Conservation (phyloP, 768 basidiomycete species). For the Holtermanniella nyarrowii region DNA sequence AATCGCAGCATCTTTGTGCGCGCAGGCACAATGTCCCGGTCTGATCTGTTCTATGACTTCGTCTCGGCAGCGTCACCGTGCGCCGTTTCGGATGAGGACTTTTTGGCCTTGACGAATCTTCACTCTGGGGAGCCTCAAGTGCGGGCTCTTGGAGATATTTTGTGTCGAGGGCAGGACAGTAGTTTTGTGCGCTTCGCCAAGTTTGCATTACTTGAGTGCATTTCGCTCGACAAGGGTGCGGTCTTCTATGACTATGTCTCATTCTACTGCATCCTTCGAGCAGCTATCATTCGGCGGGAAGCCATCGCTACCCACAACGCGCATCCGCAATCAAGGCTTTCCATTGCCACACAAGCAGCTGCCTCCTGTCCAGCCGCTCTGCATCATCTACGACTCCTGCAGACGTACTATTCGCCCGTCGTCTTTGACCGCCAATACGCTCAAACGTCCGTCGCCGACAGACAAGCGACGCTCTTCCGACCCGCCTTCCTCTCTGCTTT, state of each 20-base stretch:
- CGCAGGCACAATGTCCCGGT: conserved; percentile 68
- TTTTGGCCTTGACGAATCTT: conserved; percentile 75
- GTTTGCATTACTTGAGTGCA: conserved; percentile 56
- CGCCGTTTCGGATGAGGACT: conserved; percentile 58
- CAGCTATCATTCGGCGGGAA: conserved; percentile 36
- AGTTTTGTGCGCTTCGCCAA: conserved; percentile 16
- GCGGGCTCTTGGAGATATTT: conserved; percentile 68
- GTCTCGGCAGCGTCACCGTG: conserved; percentile 61
- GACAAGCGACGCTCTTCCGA: conserved; percentile 9
- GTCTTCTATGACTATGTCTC: conserved; percentile 65
- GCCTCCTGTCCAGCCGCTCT: neutral
- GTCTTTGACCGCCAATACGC: conserved; percentile 15
- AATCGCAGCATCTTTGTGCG: conserved; percentile 83
- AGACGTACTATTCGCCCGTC: conserved; percentile 12
- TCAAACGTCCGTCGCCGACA: conserved; percentile 3
- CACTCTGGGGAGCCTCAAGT: conserved; percentile 73
- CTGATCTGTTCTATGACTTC: conserved; percentile 74
- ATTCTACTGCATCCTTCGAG: conserved; percentile 59
- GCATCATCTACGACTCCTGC: conserved; percentile 10
- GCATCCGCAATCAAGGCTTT: neutral
- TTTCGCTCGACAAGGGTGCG: conserved; percentile 79
- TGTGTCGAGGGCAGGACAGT: conserved; percentile 47
- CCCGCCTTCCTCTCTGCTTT: conserved; percentile 5
- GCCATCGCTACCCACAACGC: neutral
- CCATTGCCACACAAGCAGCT: neutral